phyloP scores from a whole-genome alignment of 768 basidiomycete genomes.

The Myochromella boudieri region DNA sequence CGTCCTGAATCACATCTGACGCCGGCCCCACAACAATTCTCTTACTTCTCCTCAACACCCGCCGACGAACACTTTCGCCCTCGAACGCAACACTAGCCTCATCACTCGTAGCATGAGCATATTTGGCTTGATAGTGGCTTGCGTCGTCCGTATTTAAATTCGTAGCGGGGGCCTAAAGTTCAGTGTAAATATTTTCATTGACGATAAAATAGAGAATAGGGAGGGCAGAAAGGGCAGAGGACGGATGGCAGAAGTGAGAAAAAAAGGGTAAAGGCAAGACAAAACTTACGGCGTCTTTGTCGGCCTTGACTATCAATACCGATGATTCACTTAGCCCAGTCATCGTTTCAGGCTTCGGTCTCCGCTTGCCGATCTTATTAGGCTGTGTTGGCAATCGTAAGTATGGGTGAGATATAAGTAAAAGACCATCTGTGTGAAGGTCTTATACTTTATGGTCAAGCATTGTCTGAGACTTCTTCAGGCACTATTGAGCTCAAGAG shows the following conservation, averaged over 20 bases:
- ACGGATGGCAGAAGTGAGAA: neutral
- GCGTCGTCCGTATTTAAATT: neutral
- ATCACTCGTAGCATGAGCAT: neutral
- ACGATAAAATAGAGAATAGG: no score
- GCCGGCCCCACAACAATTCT: neutral
- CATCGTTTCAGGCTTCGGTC: neutral
- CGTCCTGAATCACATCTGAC: neutral
- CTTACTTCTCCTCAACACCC: neutral
- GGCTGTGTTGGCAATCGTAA: neutral
- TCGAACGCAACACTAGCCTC: neutral
- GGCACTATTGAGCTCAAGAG: neutral
- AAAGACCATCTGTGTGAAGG: neutral
- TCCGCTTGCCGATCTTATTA: neutral
- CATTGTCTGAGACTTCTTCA: no score
- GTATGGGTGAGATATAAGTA: no score
- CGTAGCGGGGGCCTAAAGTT: no score
- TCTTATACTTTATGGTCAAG: neutral
- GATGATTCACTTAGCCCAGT: neutral
- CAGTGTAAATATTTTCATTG: no score
- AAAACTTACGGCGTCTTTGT: neutral
- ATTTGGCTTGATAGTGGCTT: neutral
- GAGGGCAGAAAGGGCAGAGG: neutral
- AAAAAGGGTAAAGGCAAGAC: neutral
- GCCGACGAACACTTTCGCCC: no score
- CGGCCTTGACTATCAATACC: neutral